Conservation (phyloP, 2,329 filamentous ascomycete genomes). For the Fusarium fracticaudum region DNA sequence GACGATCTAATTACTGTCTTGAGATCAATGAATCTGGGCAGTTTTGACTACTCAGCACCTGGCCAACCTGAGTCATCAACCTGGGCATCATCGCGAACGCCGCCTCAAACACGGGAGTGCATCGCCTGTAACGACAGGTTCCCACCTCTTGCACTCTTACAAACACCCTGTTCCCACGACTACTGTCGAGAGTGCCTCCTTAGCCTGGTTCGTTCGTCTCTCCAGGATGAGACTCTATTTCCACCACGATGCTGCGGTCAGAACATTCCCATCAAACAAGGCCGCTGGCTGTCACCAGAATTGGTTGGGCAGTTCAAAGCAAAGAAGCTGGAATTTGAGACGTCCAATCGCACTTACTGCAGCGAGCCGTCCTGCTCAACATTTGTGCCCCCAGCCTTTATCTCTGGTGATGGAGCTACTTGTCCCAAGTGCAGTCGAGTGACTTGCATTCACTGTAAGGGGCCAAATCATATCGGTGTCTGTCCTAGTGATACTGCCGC, state of each 20-base stretch:
- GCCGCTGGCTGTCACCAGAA: constrained; percentile 48
- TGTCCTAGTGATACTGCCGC: constrained; percentile 57
- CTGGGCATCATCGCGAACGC: neutral
- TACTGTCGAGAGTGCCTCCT: constrained; percentile 63
- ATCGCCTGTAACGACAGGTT: constrained; percentile 1
- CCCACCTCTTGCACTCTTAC: neutral
- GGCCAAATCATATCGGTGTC: constrained; percentile 53
- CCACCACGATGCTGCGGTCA: constrained; percentile 64
- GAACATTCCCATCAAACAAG: constrained; percentile 49
- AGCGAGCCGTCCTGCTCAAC: constrained; percentile 52
- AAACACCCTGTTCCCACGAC: constrained; percentile 53
- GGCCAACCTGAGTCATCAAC: neutral
- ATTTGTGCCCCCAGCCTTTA: constrained; percentile 55
- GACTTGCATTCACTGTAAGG: constrained; percentile 60
- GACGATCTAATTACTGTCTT: neutral
- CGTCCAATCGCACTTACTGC: constrained; percentile 62
- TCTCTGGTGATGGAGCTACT: no score
- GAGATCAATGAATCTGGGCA: neutral
- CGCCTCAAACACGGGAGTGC: neutral
- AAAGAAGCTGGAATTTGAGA: constrained; percentile 61
- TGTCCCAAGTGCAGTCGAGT: no score
- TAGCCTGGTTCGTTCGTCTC: constrained; percentile 53
- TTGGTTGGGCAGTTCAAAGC: constrained; percentile 51
- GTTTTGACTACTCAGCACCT: rapidly evolving
- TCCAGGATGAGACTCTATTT: constrained; percentile 61